phyloP scores from a whole-genome alignment of 805 yeast genomes.

The Saccharomycopsis synnaedendra region DNA sequence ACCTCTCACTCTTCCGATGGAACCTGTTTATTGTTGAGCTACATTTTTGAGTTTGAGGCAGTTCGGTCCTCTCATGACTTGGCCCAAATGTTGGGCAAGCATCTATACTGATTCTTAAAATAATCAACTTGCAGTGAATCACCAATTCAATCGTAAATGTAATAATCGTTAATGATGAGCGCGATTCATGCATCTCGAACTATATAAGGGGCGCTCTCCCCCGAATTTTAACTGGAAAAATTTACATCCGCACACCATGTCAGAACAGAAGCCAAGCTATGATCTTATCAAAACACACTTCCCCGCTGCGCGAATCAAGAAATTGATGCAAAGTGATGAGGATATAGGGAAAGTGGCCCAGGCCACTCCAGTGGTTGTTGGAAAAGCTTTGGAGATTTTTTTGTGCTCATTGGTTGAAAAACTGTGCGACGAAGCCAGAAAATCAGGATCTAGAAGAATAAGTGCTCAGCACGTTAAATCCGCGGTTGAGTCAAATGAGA shows the following conservation, averaged over 20 bases:
- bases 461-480: constrained; percentile 72
- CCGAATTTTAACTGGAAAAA: no score
- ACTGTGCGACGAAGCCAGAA: constrained; percentile 65
- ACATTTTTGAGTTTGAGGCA: no score
- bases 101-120: no score
- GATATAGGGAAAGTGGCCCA: constrained; percentile 98
- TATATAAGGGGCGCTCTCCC: no score
- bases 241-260: neutral
- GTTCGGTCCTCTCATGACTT: no score
- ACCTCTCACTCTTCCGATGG: no score
- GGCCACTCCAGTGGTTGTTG: constrained; percentile 97
- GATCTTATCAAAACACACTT: constrained; percentile 62
- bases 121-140: no score
- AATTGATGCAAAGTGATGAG: constrained; percentile 95
- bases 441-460: constrained; percentile 67
- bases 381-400: constrained; percentile 87
- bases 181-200: no score
- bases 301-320: constrained; percentile 90
- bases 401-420: constrained; percentile 83
- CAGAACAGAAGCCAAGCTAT: constrained; percentile 9
- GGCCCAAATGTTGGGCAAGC: no score
- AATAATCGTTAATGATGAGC: no score
- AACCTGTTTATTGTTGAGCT: no score
- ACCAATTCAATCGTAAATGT: no score
- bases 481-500: constrained; percentile 78